phyloP scores from a whole-genome alignment of 306 rosid species.

The Lathyrus aphaca region DNA sequence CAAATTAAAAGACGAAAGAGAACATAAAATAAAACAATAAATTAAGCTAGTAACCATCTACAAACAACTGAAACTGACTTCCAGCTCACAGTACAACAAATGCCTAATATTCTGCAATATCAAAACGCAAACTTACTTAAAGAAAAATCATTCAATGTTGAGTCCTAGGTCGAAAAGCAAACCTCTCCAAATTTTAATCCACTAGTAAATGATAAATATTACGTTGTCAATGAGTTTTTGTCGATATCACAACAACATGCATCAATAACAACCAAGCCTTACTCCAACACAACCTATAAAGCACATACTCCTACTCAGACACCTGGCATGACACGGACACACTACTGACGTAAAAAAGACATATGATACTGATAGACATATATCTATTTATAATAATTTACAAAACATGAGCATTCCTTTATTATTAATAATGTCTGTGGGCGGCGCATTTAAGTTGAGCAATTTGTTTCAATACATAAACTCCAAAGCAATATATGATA shows the following conservation, averaged over 20 bases:
- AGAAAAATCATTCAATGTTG: neutral
- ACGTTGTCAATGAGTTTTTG: constrained; percentile 1
- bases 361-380: neutral
- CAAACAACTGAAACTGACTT: constrained; percentile 24
- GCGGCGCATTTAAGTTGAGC: neutral
- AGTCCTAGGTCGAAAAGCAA: constrained; percentile 25
- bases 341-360: neutral
- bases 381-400: no score
- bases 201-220: neutral
- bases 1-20: neutral
- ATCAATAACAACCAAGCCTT: constrained; percentile 11
- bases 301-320: neutral
- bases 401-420: neutral
- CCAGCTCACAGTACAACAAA: constrained; percentile 9
- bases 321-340: neutral
- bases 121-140: constrained; percentile 8
- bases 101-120: neutral
- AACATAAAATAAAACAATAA: neutral
- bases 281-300: neutral
- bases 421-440: neutral
- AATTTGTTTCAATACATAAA: neutral
- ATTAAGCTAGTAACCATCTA: constrained; percentile 6
- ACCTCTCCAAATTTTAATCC: constrained; percentile 23
- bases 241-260: constrained; percentile 5
- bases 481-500: no score